These are phyloP conservation scores for Solanum sparsipilum DNA, from an alignment of 257 asterid genomes.

Conservation along the genomic window DNA sequence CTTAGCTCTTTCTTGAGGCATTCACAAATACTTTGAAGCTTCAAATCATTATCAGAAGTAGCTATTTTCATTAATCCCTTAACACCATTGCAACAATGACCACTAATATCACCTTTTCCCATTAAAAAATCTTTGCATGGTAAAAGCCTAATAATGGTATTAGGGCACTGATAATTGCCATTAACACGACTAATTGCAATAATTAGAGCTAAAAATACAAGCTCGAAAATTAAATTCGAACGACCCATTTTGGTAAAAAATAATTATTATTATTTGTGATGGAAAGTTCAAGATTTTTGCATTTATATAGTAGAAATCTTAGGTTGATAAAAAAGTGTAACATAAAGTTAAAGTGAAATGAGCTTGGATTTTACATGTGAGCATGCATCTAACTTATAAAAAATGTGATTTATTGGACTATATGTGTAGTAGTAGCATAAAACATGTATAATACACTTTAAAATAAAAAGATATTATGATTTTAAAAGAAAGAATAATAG, in stretches of 20 bases:
- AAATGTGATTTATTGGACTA: neutral
- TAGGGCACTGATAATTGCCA: neutral
- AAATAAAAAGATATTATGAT: neutral
- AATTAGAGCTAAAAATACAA: neutral
- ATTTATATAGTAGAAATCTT: neutral
- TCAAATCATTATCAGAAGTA: neutral
- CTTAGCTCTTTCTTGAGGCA: neutral
- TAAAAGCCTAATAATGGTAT: neutral
- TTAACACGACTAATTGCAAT: neutral
- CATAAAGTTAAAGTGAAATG: neutral
- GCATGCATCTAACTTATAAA: neutral
- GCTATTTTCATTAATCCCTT: neutral
- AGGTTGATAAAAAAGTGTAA: neutral
- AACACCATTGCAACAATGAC: slow-evolving; percentile 1
- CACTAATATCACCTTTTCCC: neutral
- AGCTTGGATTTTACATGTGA: neutral
- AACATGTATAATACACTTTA: neutral
- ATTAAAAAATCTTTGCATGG: neutral
- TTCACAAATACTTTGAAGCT: neutral
- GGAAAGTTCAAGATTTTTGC: neutral
- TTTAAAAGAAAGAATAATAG: neutral
- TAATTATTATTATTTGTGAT: neutral
- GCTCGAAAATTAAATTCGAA: neutral
- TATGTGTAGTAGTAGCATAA: neutral
- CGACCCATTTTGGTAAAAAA: neutral